Evolutionary conservation across 352 stramenopile species (phyloP).

Genomic region (Paralagenidium karlingii): DNA sequence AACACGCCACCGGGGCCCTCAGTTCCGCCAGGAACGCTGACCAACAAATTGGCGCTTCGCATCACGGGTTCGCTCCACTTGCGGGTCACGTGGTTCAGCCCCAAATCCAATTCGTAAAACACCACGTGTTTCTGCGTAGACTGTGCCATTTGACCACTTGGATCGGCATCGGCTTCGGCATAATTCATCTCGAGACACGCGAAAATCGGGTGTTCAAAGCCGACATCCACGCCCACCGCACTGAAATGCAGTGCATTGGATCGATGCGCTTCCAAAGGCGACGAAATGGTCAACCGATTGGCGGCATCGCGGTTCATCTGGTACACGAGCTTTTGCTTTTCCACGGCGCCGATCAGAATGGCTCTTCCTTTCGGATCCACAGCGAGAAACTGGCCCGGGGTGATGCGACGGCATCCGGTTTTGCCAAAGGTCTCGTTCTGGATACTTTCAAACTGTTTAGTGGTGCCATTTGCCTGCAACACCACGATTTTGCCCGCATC

Average conservation of each 20-base stretch:
- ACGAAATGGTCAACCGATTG: conserved; percentile 94
- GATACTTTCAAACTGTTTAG: conserved; percentile 66
- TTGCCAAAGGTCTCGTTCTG: conserved; percentile 96
- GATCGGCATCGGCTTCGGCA: conserved; percentile 73
- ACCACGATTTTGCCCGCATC: conserved; percentile 95
- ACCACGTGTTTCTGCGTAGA: conserved; percentile 91
- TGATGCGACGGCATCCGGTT: conserved; percentile 92
- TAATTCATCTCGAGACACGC: conserved; percentile 96
- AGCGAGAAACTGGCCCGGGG: conserved; percentile 96
- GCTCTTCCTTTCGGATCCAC: conserved; percentile 95
- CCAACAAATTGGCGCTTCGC: conserved; percentile 89
- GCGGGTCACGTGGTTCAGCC: conserved; percentile 98
- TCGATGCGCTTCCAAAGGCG: conserved; percentile 97
- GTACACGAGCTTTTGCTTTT: conserved; percentile 99
- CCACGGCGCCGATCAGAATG: conserved; percentile 91
- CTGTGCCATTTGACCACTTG: conserved; percentile 40
- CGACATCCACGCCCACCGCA: conserved; percentile 94
- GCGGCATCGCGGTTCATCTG: conserved; percentile 95
- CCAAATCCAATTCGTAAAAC: conserved; percentile 99
- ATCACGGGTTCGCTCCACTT: conserved; percentile 86
- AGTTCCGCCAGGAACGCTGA: conserved; percentile 76
- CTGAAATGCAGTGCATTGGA: conserved; percentile 91
- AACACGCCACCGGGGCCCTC: conserved; percentile 89
- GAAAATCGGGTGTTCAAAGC: conserved; percentile 99
- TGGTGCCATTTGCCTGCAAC: conserved; percentile 84